Conservation (phyloP, 2,329 filamentous ascomycete genomes). For the Nannizzia gypsea region DNA sequence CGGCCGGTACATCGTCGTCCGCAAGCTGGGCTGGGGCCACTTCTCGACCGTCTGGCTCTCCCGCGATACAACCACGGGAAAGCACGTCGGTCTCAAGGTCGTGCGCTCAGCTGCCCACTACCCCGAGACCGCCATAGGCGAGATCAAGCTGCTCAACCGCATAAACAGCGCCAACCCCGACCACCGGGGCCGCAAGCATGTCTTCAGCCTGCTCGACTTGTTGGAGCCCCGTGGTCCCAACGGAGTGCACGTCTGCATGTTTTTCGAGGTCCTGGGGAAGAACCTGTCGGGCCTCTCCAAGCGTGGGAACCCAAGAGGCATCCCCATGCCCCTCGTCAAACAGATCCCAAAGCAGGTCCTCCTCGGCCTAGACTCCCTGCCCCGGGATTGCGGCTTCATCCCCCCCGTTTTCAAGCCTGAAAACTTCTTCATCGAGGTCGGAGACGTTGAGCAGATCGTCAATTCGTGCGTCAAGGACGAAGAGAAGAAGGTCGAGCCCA, state of each 20-base stretch:
- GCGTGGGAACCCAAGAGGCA: slow-evolving; percentile 94
- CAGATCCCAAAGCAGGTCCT: slow-evolving; percentile 98
- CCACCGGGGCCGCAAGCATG: slow-evolving; percentile 86
- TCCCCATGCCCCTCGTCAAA: slow-evolving; percentile 91
- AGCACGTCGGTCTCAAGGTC: slow-evolving; percentile 95
- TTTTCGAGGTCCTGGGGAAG: slow-evolving; percentile 94
- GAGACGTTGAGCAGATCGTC: slow-evolving; percentile 96
- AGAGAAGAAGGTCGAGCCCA: slow-evolving; percentile 50
- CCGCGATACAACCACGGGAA: slow-evolving; percentile 74
- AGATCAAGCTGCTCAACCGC: slow-evolving; percentile 95
- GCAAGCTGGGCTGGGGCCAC: slow-evolving; percentile 95
- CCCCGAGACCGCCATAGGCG: slow-evolving; percentile 95
- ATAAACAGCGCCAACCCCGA: slow-evolving; percentile 91
- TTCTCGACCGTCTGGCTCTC: slow-evolving; percentile 92
- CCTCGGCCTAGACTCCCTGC: slow-evolving; percentile 87
- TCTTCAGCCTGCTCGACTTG: slow-evolving; percentile 89
- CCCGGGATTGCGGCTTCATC: slow-evolving; percentile 96
- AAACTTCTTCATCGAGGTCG: slow-evolving; percentile 97
- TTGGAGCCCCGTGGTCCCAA: slow-evolving; percentile 98
- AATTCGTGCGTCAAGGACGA: slow-evolving; percentile 83
- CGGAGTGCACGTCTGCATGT: slow-evolving; percentile 96
- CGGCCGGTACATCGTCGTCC: slow-evolving; percentile 88
- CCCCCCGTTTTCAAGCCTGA: slow-evolving; percentile 96
- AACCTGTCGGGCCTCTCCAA: slow-evolving; percentile 93
- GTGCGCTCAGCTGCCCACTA: slow-evolving; percentile 96